Base-by-base conservation (phyloP, 441 rosid genomes). In the Erysimum cheiri region DNA sequence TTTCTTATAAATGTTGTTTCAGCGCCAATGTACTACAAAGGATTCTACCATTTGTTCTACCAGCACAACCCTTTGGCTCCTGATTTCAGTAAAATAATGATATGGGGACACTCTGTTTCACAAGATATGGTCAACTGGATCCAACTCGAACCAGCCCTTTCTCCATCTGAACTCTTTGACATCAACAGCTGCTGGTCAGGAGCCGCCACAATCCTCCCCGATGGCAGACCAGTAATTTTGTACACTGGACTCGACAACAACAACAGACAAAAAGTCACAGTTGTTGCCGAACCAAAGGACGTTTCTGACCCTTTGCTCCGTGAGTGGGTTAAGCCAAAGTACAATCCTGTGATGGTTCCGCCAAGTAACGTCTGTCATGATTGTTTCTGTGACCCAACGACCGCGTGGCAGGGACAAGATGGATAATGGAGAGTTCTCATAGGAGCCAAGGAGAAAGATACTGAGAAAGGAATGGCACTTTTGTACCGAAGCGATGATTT, bases 21-120 rank as follows among this genome's bases (percentile, higher is more conserved):
- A 85, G 89, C 83, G 10, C 89, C 91, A 8, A 78, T 87, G 85
- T 60, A 73, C 15, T 80, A 79, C 76, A 69, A 84, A 39, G 88
- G 88, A 55, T 52, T 81, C 50, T 87, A 87, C 70, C 88, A 87
- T 71, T 35, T 84, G 40, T 80, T 82, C 75, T 84, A 85, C 76
- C 87, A 84, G 19, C 76, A 82, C 74, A 87, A 80, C 5, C 85
- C 84, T 22, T 58, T 67, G 19, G 80, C 70, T 11, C 76, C 86
- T 2, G 65, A 56, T 0, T 78, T 81, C 82, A 78, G 56, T 50
- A 29, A 31, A 14, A 41, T 5, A 2, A 81, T 82, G 0, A 70
- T 71, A 47, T 87, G 89, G 92, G 88, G 77, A n/a, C 89, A 84
- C 69, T 81, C 89, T 46, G 77, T 81, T 40, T 84, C 90, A 29